A percentile compares a stretch with the other conserved stretches of the same genome.
Evolutionary conservation across 306 rosid species (phyloP).

Genomic region (Casuarina glauca): DNA sequence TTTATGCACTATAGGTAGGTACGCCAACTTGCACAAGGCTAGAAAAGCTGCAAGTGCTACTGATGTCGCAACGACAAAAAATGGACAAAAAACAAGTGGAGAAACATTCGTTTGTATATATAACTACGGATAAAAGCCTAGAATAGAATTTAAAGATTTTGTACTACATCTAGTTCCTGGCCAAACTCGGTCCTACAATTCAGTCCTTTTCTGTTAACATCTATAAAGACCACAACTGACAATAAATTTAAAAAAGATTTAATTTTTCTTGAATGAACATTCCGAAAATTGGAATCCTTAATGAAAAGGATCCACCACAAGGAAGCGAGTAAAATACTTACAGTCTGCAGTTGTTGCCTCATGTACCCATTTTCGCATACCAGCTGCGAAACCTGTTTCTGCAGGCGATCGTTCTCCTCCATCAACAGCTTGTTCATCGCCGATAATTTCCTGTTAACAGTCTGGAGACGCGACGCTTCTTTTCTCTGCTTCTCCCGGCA

Average conservation of each 20-base stretch:
- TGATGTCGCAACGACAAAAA: not conserved
- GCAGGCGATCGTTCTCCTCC: constrained; percentile 99
- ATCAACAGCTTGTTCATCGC: constrained; percentile 96
- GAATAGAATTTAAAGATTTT: not conserved
- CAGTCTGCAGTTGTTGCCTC: constrained; percentile 90
- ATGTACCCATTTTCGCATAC: constrained; percentile 92
- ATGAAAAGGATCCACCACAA: not conserved
- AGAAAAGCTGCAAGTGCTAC: not conserved
- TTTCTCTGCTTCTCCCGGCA: constrained; percentile 98
- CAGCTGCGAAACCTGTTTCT: constrained; percentile 95
- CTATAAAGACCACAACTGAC: not conserved
- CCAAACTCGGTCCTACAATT: not conserved
- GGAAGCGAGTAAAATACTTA: constrained; percentile 36
- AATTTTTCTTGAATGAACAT: not conserved
- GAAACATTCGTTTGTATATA: not conserved
- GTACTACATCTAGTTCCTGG: not conserved
- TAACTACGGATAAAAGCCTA: not conserved
- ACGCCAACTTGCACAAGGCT: not conserved
- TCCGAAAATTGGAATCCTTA: not conserved
- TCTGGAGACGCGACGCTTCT: constrained; percentile 89
- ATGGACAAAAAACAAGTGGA: not conserved
- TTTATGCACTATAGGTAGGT: constrained; percentile 7
- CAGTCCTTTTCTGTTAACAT: not conserved
- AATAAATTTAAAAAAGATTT: not conserved
- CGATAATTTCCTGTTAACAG: constrained; percentile 78